Base-by-base conservation (phyloP, 2,329 filamentous ascomycete species). In the Fusarium sp. region DNA sequence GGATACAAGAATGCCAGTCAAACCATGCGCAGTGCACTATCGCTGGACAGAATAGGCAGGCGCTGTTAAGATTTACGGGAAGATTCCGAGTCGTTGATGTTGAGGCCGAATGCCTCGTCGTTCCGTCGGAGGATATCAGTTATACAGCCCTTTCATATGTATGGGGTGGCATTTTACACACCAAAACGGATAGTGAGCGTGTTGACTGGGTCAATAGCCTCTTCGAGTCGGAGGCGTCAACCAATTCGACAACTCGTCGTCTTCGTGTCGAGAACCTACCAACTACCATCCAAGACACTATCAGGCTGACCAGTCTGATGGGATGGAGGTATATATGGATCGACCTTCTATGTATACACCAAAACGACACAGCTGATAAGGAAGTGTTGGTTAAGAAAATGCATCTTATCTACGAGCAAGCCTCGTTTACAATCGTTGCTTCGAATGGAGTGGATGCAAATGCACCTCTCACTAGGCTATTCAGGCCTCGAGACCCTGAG, bases 271-370 rank as follows among this genome's bases (percentile, higher is more conserved):
- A n/a, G 16, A 37, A 37, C 18, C 18, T 37, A 3, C 34, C 34
- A 37, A 37, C 9, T 3, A 7, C 18, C 1, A 37, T 37, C 3
- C 34, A 37, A 37, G 34, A 37, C 0, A 5, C 34, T 2, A 37
- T 37, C 9, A 11, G 7, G 34, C 2, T 37, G 0, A 37, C 34
- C 0, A n/a, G 5, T 11, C 2, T 37, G 2, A 37, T n/a, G 18
- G 9, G 34, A n/a, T 37, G 18, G 18, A 37, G 5, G 10, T 37
- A 37, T 3, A 37, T 37, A n/a, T 37, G 34, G 34, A 37, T 37
- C 3, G 34, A 37, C 1, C 3, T 37, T 5, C 4, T 37, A 11
- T 37, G 34, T 1, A n/a, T 37, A 10, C 34, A 18, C 9, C 34
- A 37, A n/a, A 37, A 37, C 5, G 34, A 37, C 5, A 11, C 5